phyloP scores from a whole-genome alignment of 1,284 basidiomycete species.

The Marasmius fiardii region DNA sequence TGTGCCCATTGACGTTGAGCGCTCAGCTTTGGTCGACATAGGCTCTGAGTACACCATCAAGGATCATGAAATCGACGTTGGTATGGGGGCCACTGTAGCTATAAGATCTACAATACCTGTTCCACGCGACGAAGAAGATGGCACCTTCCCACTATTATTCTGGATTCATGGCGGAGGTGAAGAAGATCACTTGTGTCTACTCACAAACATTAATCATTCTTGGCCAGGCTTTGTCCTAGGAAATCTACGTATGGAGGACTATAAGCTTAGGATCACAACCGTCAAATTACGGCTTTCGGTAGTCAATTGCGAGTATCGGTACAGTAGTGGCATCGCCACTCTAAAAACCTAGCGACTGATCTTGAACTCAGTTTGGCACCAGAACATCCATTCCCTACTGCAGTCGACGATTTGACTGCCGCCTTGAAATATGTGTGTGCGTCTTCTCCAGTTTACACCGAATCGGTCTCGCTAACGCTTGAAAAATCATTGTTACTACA shows the following conservation, averaged over 20 bases:
- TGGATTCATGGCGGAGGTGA: conserved; percentile 15
- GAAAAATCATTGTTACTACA: no score
- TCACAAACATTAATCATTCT: not conserved
- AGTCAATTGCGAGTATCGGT: conserved; percentile 16
- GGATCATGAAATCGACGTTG: conserved; percentile 1
- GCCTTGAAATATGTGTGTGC: conserved; percentile 14
- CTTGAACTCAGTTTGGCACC: conserved; percentile 9
- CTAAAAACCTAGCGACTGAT: not conserved
- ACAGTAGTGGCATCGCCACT: not conserved
- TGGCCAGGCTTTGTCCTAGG: not conserved
- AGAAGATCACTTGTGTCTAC: not conserved
- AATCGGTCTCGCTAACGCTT: not conserved
- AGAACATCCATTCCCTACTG: conserved; percentile 16
- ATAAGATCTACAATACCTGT: not conserved
- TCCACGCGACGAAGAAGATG: not conserved
- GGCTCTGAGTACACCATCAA: not conserved
- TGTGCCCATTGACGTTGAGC: no score
- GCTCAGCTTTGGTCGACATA: not conserved
- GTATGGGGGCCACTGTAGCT: not conserved
- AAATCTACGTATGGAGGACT: not conserved
- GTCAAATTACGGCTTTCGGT: conserved; percentile 3
- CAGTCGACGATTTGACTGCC: conserved; percentile 13
- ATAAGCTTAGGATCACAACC: not conserved
- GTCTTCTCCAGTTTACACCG: not conserved
- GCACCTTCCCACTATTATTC: conserved; percentile 12